Evolutionary conservation across 345 rosid genomes (phyloP).

Genomic region (Eucalyptus leucophloia): DNA sequence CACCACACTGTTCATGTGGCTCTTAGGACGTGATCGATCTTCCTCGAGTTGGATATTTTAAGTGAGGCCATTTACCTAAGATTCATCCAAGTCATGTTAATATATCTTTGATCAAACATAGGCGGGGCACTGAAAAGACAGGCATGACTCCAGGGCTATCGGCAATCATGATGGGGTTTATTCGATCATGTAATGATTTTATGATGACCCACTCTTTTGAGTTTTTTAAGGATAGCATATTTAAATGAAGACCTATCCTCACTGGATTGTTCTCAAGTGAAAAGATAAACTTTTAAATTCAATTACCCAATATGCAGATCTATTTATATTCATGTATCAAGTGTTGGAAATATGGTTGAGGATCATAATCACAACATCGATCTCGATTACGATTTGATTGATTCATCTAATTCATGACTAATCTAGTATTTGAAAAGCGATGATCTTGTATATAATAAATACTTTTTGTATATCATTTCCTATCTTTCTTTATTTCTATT

Average conservation of each 20-base stretch:
- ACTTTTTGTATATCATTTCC: too few species aligned
- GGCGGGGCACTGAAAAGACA: background rate
- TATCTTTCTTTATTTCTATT: too few species aligned
- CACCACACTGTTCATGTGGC: background rate
- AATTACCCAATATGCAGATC: background rate
- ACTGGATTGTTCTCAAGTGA: background rate
- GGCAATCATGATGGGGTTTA: background rate
- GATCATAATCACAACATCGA: too few species aligned
- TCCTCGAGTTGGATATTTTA: background rate
- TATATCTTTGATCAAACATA: background rate
- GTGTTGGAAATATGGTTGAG: too few species aligned
- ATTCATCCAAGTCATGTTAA: background rate
- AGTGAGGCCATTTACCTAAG: background rate
- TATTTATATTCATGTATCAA: rapidly evolving
- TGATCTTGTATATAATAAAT: too few species aligned
- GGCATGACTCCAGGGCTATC: background rate
- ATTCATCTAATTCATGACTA: too few species aligned
- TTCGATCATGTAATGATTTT: background rate
- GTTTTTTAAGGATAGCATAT: background rate
- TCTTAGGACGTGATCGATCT: background rate
- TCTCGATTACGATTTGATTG: rapidly evolving
- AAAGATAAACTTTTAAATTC: background rate
- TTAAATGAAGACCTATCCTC: background rate
- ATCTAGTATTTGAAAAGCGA: too few species aligned
- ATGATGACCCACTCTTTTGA: background rate